phyloP scores from a whole-genome alignment of 1,284 basidiomycete species.

The Cryptococcus sp. region DNA sequence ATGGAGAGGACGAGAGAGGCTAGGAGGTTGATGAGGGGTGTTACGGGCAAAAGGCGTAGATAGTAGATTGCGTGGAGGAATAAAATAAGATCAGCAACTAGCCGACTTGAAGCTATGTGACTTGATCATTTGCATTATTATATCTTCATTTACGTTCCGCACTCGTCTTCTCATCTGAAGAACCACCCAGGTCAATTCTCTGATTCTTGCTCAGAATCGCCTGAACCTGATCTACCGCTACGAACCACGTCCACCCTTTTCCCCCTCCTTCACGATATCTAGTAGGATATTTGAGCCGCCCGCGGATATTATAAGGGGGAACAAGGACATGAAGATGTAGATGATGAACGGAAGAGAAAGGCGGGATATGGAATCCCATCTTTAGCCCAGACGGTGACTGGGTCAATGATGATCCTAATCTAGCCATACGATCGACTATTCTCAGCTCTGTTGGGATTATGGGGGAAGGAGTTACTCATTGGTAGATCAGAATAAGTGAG shows the following conservation, averaged over 20 bases:
- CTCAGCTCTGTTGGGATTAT: too few relatives aligned
- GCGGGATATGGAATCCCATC: slow-evolving; percentile 76
- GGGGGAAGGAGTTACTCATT: too few relatives aligned
- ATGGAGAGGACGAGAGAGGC: slow-evolving; percentile 73
- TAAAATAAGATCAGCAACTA: background rate
- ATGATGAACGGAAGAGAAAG: slow-evolving; percentile 72
- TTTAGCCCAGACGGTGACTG: slow-evolving; percentile 50
- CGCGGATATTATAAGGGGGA: slow-evolving; percentile 58
- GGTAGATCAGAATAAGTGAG: slow-evolving; percentile 51
- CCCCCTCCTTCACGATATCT: slow-evolving; percentile 38
- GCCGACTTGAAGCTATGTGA: too few relatives aligned
- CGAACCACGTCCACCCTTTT: slow-evolving; percentile 77
- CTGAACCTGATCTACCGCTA: slow-evolving; percentile 60
- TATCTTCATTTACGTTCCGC: slow-evolving; percentile 66
- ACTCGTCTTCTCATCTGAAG: too few relatives aligned
- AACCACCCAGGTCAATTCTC: too few relatives aligned
- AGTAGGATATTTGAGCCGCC: slow-evolving; percentile 58
- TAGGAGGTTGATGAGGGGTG: slow-evolving; percentile 39
- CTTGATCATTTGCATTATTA: slow-evolving; percentile 67
- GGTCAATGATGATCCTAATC: too few relatives aligned
- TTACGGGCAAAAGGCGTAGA: slow-evolving; percentile 14
- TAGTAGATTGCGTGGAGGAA: slow-evolving; percentile 1
- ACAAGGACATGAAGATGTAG: slow-evolving; percentile 74
- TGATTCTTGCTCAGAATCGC: too few relatives aligned
- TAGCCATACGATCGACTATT: too few relatives aligned